Evolutionary conservation across 805 yeast genomes (phyloP).

Genomic region (Debaryomyces tyrocola): DNA sequence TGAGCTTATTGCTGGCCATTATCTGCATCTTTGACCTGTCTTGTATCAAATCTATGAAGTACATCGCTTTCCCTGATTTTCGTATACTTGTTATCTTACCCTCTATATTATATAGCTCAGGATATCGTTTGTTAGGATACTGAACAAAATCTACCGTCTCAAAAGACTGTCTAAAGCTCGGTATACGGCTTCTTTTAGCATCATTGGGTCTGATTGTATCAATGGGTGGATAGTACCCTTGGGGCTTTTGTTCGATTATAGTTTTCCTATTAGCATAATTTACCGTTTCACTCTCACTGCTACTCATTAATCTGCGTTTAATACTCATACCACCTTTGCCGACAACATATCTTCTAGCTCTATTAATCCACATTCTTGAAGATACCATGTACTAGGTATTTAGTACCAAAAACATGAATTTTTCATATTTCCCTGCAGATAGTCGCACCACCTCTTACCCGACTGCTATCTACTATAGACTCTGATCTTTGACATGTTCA

Average conservation of each 20-base stretch:
- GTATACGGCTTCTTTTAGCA: constrained; percentile 2
- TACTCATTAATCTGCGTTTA: not conserved
- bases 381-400: too few species aligned
- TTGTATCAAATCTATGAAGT: constrained; percentile 67
- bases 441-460: too few species aligned
- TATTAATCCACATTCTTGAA: not conserved
- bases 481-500: too few species aligned
- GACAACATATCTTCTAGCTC: not conserved
- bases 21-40: constrained; percentile 61
- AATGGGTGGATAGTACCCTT: constrained; percentile 11
- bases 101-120: constrained; percentile 22
- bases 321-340: not conserved
- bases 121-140: constrained; percentile 7
- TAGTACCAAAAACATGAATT: not conserved
- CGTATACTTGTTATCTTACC: constrained; percentile 65
- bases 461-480: too few species aligned
- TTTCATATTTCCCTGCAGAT: constrained; percentile 2
- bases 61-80: constrained; percentile 65
- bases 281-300: constrained; percentile 2
- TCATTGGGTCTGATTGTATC: constrained; percentile 6
- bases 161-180: constrained; percentile 9
- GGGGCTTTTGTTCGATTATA: constrained; percentile 2
- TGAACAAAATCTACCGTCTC: constrained; percentile 6
- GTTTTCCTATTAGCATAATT: constrained; percentile 8
- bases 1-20: constrained; percentile 53